These are phyloP conservation scores for Lactifluus rugatus DNA, from an alignment of 768 basidiomycete genomes.

Conservation along the genomic window DNA sequence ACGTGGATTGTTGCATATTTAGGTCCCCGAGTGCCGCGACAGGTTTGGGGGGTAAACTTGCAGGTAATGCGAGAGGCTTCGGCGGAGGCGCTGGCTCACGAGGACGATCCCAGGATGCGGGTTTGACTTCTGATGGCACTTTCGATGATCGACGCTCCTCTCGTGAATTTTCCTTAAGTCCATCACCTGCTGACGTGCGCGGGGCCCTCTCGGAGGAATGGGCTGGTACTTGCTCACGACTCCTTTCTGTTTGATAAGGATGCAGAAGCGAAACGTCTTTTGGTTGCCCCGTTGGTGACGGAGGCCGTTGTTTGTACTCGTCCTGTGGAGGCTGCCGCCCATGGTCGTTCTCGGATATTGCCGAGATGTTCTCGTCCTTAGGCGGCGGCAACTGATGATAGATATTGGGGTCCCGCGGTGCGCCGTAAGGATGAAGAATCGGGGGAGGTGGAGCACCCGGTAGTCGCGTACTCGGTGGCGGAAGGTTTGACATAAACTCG, in stretches of 20 bases:
- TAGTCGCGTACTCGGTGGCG: constrained; percentile 11
- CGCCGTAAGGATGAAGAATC: neutral
- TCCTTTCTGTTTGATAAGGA: neutral
- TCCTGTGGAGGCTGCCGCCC: neutral
- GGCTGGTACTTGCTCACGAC: neutral
- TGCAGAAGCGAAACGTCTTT: neutral
- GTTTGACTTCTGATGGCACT: neutral
- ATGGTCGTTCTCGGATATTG: neutral
- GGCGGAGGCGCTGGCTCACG: neutral
- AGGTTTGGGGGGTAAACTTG: constrained; percentile 12
- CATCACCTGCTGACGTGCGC: neutral
- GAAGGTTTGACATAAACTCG: constrained; percentile 8
- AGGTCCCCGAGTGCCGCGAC: constrained; percentile 14
- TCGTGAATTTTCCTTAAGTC: neutral
- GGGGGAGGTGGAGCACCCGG: constrained; percentile 15
- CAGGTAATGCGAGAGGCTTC: constrained; percentile 7
- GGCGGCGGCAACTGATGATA: neutral
- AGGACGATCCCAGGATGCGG: constrained; percentile 14
- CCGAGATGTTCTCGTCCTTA: neutral
- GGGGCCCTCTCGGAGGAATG: neutral
- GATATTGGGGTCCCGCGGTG: neutral
- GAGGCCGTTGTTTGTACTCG: neutral
- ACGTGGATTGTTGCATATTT: neutral
- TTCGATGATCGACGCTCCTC: neutral
- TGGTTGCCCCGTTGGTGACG: neutral